Evolutionary conservation across 2,329 filamentous ascomycete genomes (phyloP), one percentile per base, ranked within the genome.

Genomic region (Lasiodiplodia gonubiensis): DNA sequence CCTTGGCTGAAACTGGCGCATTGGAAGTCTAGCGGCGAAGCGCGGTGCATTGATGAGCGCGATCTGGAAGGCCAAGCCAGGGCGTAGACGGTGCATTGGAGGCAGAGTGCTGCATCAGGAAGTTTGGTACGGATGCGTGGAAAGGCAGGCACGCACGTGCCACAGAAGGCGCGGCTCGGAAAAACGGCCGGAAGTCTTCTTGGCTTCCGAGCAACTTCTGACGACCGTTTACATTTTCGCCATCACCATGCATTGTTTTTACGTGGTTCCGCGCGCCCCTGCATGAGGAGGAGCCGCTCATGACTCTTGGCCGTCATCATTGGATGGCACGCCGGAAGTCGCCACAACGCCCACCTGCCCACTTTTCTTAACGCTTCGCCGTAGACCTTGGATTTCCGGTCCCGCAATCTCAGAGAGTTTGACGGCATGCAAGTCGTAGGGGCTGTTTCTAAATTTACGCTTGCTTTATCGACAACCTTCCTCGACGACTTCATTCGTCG

Each of bases 371-470:
- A 30, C 23, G 23, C 49, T 7, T 12, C 49, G 30, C 14, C 16
- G 10, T 55, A 27, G 52, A n/a, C 8, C 23, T 55, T 12, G 27
- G 52, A 55, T 33, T 21, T 33, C 18, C 39, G 12, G 37, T n/a
- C n/a, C 37, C 54, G 39, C 39, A 61, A 21, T 61, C 4, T 42
- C n/a, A 11, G 25, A 61, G 30, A 39, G 23, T 60, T 60, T 27
- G 23, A 18, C 35, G 25, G 14, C 35, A 12, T 23, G 53, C 33
- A 16, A 14, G 8, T 33, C 3, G 27, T 25, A 14, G 52, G 52
- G n/a, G 37, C 4, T 27, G 23, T 16, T 63, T n/a, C 59, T 51
- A 63, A 63, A 63, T 10, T 63, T 63, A 63, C 42, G 39, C 42
- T 61, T 61, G 39, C 42, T 61, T 61, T 23, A 61, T 61, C 39